Base-by-base conservation (phyloP, 2,329 filamentous ascomycete species). In the Torrubiellomyces zombiae region DNA sequence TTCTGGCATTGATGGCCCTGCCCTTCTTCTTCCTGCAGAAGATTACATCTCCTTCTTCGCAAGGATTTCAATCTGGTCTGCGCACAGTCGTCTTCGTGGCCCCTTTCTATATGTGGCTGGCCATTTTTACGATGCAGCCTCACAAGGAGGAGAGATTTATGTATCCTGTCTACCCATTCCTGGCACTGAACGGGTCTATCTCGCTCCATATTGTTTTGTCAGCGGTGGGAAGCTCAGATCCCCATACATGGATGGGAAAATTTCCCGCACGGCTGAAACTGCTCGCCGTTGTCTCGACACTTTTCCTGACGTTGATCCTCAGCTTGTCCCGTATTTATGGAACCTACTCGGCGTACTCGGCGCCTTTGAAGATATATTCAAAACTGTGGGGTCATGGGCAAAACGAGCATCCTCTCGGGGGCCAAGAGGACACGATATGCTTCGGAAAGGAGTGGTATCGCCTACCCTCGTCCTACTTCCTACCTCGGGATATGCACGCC, bases 81-180 rank as follows among this genome's bases (percentile, higher is more conserved):
- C 74, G 83, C 18, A 80, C 75, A 7, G 41, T 91, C 23, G 67
- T 86, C 12, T 81, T 93, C 36, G 59, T 86, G 27, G 55, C 69
- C 1, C 89, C 89, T 0, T 92, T 95, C 50, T 98, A 95, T 47
- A 63, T 94, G 44, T 98, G 89, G 89, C 64, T 98, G 15, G 67
- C 55, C 4, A 89, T 95, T 33, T 95, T 98, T 54, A 86, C 80
- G 0, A 47, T 77, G 7, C 89, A 98, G 45, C 81, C 89, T 10
- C 89, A 98, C 55, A 98, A 98, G 44, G 89, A 98, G 48, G 89
- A 98, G 52, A 67, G 89, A 6, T 98, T 98, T 57, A 95, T 98
- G 85, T 98, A 93, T 42, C 89, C 89, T 0, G 79, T 72, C 3
- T 98, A 98, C 42, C 89, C 89, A 1, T 82, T 86, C 34, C 60